Conservation (phyloP, 805 yeast genomes). For the Hemisphaericaspora nanyangensis region DNA sequence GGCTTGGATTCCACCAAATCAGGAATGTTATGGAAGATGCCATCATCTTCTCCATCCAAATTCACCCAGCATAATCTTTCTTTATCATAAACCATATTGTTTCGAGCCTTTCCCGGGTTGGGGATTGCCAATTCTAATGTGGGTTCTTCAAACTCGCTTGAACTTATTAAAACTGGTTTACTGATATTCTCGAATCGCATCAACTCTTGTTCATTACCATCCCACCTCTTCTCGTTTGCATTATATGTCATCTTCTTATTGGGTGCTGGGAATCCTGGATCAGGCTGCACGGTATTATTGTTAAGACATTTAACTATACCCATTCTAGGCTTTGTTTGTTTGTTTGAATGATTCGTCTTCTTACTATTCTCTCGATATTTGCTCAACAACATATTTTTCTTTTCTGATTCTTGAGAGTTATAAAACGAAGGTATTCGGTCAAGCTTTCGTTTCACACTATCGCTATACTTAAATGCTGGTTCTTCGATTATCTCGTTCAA, state of each 20-base stretch:
- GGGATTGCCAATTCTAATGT: constrained; percentile 12
- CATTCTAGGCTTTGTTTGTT: constrained; percentile 15
- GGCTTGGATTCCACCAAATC: constrained; percentile 26
- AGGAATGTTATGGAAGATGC: constrained; percentile 49
- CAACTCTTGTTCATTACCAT: constrained; percentile 60
- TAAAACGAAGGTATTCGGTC: constrained; percentile 43
- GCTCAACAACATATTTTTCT: constrained; percentile 26
- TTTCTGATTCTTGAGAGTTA: constrained; percentile 13
- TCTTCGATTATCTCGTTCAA: constrained; percentile 12
- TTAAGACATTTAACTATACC: constrained; percentile 31
- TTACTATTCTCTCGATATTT: constrained; percentile 28
- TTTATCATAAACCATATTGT: constrained; percentile 57
- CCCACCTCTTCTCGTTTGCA: constrained; percentile 52
- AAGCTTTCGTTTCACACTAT: constrained; percentile 31
- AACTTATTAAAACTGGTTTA: constrained; percentile 38
- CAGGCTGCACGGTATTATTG: constrained; percentile 9
- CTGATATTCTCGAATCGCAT: constrained; percentile 43
- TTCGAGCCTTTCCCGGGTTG: background rate
- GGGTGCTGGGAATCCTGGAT: constrained; percentile 14
- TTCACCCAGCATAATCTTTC: constrained; percentile 59
- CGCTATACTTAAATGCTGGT: constrained; percentile 29
- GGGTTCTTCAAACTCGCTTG: constrained; percentile 15
- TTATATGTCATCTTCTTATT: constrained; percentile 49
- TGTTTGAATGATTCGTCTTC: constrained; percentile 3
- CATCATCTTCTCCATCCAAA: constrained; percentile 31